phyloP scores from a whole-genome alignment of 805 yeast species.

The Kluyveromyces siamensis region DNA sequence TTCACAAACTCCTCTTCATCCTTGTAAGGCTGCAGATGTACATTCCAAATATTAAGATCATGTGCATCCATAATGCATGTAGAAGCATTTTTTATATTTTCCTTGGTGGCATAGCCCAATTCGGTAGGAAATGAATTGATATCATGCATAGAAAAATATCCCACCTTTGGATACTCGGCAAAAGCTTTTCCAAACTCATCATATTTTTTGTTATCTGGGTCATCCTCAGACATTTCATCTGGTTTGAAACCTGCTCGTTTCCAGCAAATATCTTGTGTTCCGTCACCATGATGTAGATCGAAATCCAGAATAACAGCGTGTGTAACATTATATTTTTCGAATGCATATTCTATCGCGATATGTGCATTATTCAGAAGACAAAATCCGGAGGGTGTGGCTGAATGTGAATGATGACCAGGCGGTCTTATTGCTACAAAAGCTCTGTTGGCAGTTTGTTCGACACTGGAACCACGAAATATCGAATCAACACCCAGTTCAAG shows the following conservation, averaged over 20 bases:
- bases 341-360: slow-evolving; percentile 71
- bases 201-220: slow-evolving; percentile 28
- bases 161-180: slow-evolving; percentile 49
- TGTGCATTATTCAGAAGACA: slow-evolving; percentile 77
- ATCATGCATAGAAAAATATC: slow-evolving; percentile 78
- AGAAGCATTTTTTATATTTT: slow-evolving; percentile 64
- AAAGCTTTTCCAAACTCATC: slow-evolving; percentile 40
- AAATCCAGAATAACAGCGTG: slow-evolving; percentile 79
- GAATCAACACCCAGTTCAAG: slow-evolving; percentile 62
- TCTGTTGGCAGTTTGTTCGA: slow-evolving; percentile 29
- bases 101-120: slow-evolving; percentile 62
- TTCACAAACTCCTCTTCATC: slow-evolving; percentile 56
- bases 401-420: slow-evolving; percentile 84
- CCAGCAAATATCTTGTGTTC: slow-evolving; percentile 82
- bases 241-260: slow-evolving; percentile 43
- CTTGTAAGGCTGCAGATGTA: slow-evolving; percentile 61
- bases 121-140: slow-evolving; percentile 84
- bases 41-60: slow-evolving; percentile 74
- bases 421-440: slow-evolving; percentile 69
- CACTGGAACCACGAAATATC: slow-evolving; percentile 31
- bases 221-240: slow-evolving; percentile 11
- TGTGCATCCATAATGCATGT: slow-evolving; percentile 70
- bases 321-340: slow-evolving; percentile 49
- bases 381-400: slow-evolving; percentile 77
- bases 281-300: slow-evolving; percentile 86